Evolutionary conservation across 495 filamentous ascomycete genomes (phyloP).

Genomic region (Talaromyces stipitatus): DNA sequence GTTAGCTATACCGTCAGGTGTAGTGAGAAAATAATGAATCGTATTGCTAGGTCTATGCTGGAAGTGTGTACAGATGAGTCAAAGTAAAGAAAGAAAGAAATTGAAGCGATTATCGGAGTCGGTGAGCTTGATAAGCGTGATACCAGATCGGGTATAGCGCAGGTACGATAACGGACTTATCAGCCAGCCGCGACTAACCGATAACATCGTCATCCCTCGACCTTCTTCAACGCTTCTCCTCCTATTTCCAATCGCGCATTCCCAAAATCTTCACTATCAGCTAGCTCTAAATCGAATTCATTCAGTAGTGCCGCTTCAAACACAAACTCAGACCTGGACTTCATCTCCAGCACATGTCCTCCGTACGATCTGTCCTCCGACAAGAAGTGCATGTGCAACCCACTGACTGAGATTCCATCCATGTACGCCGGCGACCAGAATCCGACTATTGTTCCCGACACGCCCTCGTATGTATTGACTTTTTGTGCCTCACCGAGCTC

Average conservation of each 20-base stretch:
- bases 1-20: no score
- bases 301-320: conserved; percentile 23
- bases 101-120: conserved; percentile 4
- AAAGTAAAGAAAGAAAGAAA: neutral
- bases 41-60: no score
- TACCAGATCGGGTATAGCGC: neutral
- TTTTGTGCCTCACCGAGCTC: conserved; percentile 34
- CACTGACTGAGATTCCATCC: conserved; percentile 41
- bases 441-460: conserved; percentile 38
- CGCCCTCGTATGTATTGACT: conserved; percentile 21
- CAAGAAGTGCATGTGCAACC: conserved; percentile 47
- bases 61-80: neutral
- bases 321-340: conserved; percentile 21
- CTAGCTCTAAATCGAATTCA: conserved; percentile 29
- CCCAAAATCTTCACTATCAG: conserved; percentile 31
- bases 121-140: conserved; percentile 1
- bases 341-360: conserved; percentile 41
- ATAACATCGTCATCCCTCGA: neutral
- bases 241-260: neutral
- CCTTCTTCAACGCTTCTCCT: conserved; percentile 2
- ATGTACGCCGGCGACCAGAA: conserved; percentile 40
- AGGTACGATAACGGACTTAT: neutral
- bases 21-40: no score
- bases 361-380: conserved; percentile 30
- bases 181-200: neutral